Evolutionary conservation across 495 filamentous ascomycete species (phyloP), one percentile per base, ranked within the genome.

Genomic region (Tuber indicum): DNA sequence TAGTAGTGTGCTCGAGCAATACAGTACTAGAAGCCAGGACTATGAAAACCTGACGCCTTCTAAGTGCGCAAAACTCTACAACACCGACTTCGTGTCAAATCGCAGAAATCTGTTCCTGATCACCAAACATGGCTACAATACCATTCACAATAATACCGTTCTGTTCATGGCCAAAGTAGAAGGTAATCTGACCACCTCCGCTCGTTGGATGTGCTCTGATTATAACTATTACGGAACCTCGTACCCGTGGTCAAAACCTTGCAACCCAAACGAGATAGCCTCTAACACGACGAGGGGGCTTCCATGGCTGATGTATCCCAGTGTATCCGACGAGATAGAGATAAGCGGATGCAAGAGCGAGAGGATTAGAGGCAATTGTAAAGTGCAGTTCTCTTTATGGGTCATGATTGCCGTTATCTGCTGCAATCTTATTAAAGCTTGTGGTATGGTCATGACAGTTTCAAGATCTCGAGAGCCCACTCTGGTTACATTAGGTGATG

Each of bases 391-490:
- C 76, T 85, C 81, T 69, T 44, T 84, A 8, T 75, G 79, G 0
- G 84, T 89, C 23, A 82, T 86, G 73, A 62, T 86, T n/a, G 70
- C 85, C 1, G 85, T 88, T 23, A 84, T 85, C 74, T 32, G 84
- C 5, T 83, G 83, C 41, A 85, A 86, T 47, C n/a, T 83, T 12
- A 72, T 85, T 5, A 88, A 89, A 71, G 77, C 81, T 16, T 79
- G 83, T 1, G 66, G 81, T 9, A 82, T 87, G 62, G 75, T 84
- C 3, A 46, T 79, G 39, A 77, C 77, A 42, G 52, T 82, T 58
- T 75, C 77, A n/a, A 19, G 79, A 74, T 71, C 75, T 6, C 75
- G 85, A n/a, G 77, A 84, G 8, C 42, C 69, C 12, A 58, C 52
- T 5, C 76, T 80, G 36, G 73, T 78, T 42, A 80, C 78, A 2